phyloP scores from a whole-genome alignment of 257 asterid species.

The Salvia hispanica region DNA sequence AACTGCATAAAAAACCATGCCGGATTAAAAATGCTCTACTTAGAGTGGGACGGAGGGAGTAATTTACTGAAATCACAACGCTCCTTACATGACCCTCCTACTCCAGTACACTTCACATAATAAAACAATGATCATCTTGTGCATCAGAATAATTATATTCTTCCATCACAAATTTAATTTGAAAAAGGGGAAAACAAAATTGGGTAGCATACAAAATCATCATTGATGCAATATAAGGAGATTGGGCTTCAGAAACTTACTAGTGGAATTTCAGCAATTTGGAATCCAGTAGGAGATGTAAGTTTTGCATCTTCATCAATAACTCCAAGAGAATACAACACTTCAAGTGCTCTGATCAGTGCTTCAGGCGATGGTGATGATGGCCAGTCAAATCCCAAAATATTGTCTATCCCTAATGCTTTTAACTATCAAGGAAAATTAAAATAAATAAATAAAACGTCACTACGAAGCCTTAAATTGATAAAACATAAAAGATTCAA shows the following conservation, averaged over 20 bases:
- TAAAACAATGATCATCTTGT: not conserved
- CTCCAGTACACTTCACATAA: not conserved
- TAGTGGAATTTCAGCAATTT: conserved; percentile 92
- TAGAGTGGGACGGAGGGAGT: no score
- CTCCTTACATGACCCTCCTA: not conserved
- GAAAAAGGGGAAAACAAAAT: not conserved
- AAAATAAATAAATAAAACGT: not conserved
- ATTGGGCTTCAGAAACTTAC: conserved; percentile 43
- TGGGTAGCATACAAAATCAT: conserved; percentile 8
- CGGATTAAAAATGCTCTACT: no score
- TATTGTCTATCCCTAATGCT: conserved; percentile 92
- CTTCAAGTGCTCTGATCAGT: conserved; percentile 94
- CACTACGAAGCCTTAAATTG: conserved; percentile 16
- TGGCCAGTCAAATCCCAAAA: conserved; percentile 95
- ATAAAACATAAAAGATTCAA: conserved; percentile 20
- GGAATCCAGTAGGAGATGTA: conserved; percentile 91
- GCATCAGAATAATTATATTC: not conserved
- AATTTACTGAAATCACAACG: not conserved
- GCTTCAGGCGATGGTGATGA: conserved; percentile 96
- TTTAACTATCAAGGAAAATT: conserved; percentile 58
- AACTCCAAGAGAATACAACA: conserved; percentile 86
- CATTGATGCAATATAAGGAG: conserved; percentile 13
- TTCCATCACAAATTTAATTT: not conserved
- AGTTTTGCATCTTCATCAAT: conserved; percentile 92
- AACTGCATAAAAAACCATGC: no score